phyloP scores from a whole-genome alignment of 2,329 filamentous ascomycete species.

The Magnaporthiopsis incrustans region DNA sequence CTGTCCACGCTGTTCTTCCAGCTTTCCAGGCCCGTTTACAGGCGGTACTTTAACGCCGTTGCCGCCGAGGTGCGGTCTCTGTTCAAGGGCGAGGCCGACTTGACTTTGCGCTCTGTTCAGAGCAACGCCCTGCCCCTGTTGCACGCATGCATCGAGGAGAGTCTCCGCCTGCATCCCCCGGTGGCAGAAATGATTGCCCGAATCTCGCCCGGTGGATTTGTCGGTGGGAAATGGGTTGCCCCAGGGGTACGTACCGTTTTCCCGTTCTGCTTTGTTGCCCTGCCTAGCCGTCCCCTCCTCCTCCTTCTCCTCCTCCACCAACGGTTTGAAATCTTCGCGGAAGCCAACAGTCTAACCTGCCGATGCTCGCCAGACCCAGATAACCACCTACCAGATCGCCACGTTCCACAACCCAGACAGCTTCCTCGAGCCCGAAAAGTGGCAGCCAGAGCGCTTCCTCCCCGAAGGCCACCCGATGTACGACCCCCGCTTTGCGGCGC shows the following conservation, averaged over 20 bases:
- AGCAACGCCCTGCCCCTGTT: slow-evolving; percentile 16
- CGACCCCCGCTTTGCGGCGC: background rate
- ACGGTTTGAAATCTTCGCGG: background rate
- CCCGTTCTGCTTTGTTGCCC: too few relatives aligned
- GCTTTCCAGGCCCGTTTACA: slow-evolving; percentile 15
- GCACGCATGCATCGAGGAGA: slow-evolving; percentile 31
- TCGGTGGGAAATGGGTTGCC: background rate
- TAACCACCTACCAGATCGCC: background rate
- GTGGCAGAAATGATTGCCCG: slow-evolving; percentile 18
- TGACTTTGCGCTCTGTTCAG: background rate
- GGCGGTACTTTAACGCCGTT: slow-evolving; percentile 7
- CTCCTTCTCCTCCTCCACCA: too few relatives aligned
- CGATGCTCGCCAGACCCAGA: background rate
- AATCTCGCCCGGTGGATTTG: background rate
- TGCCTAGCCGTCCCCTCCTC: too few relatives aligned
- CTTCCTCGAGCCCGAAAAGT: slow-evolving; percentile 1
- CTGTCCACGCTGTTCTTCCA: slow-evolving; percentile 13
- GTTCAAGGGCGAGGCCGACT: background rate
- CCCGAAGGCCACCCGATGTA: background rate
- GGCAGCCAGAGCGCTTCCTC: slow-evolving; percentile 1
- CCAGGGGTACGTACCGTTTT: background rate
- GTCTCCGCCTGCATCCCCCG: slow-evolving; percentile 18
- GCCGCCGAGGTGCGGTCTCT: background rate
- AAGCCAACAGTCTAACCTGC: background rate
- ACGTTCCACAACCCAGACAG: slow-evolving; percentile 2